Percentiles rank a stretch among this genome's conserved stretches.
These are phyloP conservation scores for Raffaelea arxii DNA, from an alignment of 2,329 filamentous ascomycete species.

Conservation along the genomic window DNA sequence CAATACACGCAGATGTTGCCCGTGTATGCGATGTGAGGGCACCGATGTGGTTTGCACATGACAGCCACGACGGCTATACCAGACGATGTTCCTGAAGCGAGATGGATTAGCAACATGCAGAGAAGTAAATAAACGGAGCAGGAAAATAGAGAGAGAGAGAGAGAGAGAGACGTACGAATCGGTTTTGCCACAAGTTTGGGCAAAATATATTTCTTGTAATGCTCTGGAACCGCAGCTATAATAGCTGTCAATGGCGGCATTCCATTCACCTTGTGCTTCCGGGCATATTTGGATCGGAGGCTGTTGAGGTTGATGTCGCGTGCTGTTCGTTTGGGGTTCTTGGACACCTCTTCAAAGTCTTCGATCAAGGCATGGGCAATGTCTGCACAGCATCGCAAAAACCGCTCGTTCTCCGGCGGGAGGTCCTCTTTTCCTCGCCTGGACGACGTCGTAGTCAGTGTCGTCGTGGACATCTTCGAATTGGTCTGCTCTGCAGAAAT, in stretches of 20 bases:
- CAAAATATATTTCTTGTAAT: constrained; percentile 98
- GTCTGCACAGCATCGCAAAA: constrained; percentile 87
- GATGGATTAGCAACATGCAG: background rate
- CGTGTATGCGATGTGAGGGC: constrained; percentile 95
- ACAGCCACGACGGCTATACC: constrained; percentile 97
- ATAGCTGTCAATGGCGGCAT: constrained; percentile 93
- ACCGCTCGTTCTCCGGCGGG: constrained; percentile 88
- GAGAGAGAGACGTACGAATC: constrained; percentile 53
- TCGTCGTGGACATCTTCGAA: constrained; percentile 14
- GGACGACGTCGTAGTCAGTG: constrained; percentile 44
- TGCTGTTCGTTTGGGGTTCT: constrained; percentile 60
- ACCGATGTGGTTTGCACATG: constrained; percentile 98
- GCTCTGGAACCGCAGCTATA: constrained; percentile 96
- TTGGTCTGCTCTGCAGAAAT: no score
- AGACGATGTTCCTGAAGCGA: constrained; percentile 67
- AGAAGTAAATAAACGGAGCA: background rate
- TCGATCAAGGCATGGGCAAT: constrained; percentile 91
- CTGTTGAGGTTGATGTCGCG: constrained; percentile 91
- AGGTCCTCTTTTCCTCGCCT: constrained; percentile 45
- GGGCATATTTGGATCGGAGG: constrained; percentile 75
- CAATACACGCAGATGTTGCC: constrained; percentile 99
- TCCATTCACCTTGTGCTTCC: constrained; percentile 81
- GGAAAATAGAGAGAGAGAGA: background rate
- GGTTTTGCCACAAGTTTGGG: constrained; percentile 96
- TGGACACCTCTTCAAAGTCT: constrained; percentile 69